Base-by-base conservation (phyloP, 73 alveolate species). In the Vitrella brassicaformis region DNA sequence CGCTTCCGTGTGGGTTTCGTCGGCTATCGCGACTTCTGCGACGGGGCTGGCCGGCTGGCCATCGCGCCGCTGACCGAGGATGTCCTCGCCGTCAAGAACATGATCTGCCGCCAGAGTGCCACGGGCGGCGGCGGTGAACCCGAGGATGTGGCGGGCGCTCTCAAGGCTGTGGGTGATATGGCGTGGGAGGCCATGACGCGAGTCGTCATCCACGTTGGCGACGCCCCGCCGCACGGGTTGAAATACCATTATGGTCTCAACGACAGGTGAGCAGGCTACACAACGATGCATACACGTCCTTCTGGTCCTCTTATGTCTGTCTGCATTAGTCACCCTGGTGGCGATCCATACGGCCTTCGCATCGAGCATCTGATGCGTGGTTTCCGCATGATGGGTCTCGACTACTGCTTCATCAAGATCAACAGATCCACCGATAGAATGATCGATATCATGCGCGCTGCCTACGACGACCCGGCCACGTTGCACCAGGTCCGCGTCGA, bases 71-170 rank as follows among this genome's bases (percentile, higher is more conserved):
- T 10, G 27, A 10, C 29, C 28, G 1, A 9, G 28, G 18, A 10
- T 25, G 29, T 25, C 30, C 14, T 4, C 72, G 72, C n/a, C 19
- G 46, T 10, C 28, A 25, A 0, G 18, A 4, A 45, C 72, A 0
- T 19, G 26, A 66, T 39, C 68, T 19, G 27, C 29, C n/a, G 28
- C 7, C 68, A 56, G 18, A 56, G 27, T 26, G n/a, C 68, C 9
- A 9, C 0, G 14, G 89, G 89, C 30, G 91, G 91, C 19, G 91
- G 86, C 0, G 91, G 82, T 26, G 86, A 74, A 31, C 86, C 85
- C 0, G 91, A 85, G 47, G 91, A 85, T 80, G 91, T 85, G 7
- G 91, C 87, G 28, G 88, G 88, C n/a, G 91, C 86, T 8, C 78
- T 85, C 7, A 28, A 47, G 39, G 68, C 75, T 45, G 88, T 83